Conservation (phyloP, 2,329 filamentous ascomycete species). For the Fusarium nodosum region DNA sequence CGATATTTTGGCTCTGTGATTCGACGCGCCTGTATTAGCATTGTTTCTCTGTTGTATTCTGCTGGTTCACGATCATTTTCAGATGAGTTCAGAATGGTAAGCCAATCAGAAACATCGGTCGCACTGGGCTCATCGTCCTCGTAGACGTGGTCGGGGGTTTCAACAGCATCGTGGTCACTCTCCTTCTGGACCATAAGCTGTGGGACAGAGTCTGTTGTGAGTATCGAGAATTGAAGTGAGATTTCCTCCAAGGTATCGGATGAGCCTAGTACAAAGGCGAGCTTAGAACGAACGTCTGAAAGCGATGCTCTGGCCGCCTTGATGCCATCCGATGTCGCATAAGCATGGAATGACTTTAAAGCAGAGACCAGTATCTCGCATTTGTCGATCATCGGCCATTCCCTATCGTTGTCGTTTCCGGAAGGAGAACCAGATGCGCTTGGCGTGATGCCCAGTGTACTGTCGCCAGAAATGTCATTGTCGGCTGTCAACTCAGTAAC, state of each 20-base stretch:
- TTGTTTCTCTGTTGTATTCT: conserved; percentile 48
- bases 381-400: conserved; percentile 45
- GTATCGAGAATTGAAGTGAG: conserved; percentile 38
- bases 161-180: conserved; percentile 1
- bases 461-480: conserved; percentile 24
- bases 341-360: conserved; percentile 28
- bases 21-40: conserved; percentile 42
- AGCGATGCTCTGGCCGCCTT: conserved; percentile 40
- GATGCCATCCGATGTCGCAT: conserved; percentile 41
- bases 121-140: conserved; percentile 21
- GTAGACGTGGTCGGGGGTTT: conserved; percentile 8
- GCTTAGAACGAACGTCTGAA: conserved; percentile 42
- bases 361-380: conserved; percentile 41
- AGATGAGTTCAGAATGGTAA: conserved; percentile 39
- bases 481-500: conserved; percentile 36
- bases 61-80: conserved; percentile 49
- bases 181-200: conserved; percentile 29
- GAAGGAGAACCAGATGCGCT: conserved; percentile 14
- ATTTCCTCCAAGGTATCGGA: conserved; percentile 47
- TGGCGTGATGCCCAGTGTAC: conserved; percentile 20
- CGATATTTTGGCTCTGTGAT: conserved; percentile 46
- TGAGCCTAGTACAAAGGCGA: conserved; percentile 45
- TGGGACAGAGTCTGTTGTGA: conserved; percentile 38
- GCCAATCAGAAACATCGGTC: conserved; percentile 43
- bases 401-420: conserved; percentile 8